Base-by-base conservation (phyloP, 2,329 filamentous ascomycete species). In the Sclerotiophoma versabilis region DNA sequence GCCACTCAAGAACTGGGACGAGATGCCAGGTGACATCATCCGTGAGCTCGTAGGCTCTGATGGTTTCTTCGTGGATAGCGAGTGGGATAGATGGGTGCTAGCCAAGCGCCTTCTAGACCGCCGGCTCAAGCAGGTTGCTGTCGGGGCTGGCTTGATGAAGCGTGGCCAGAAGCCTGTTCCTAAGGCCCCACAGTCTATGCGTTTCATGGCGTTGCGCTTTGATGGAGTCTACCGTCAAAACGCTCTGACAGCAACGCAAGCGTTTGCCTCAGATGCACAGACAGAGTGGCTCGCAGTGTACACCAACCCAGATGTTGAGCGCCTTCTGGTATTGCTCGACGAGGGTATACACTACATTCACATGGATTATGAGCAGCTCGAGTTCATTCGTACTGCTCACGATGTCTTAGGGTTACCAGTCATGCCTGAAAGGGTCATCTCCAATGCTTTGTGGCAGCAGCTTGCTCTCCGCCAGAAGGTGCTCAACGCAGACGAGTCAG, bases 281-380 rank as follows among this genome's bases (percentile, higher is more conserved):
- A 74, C 77, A 33, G 71, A 74, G 2, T 85, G 81, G 78, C 69
- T 83, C 25, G 70, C 76, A 5, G 70, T 83, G 3, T 85, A 85
- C 65, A 83, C 81, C 0, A 75, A 80, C 36, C 76, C 79, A 0
- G 83, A 85, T 34, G 77, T 85, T 36, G 81, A 83, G 59, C 82
- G 82, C 9, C 71, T 86, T 5, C 70, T 84, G 7, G 82, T 84
- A 0, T 70, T 86, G 2, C 71, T 86, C 4, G 83, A 86, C 52
- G 81, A 84, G 69, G 83, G 83, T 0, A 84, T 86, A 8, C 83
- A 85, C 63, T 86, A 85, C 68, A 76, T 84, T 3, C 83, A 86
- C 64, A 77, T 86, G 61, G 79, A 82, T 29, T 85, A 84, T 55
- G 83, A 85, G 59, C 82, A 84, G 55, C 69, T 86, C 8, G 81